Evolutionary conservation across 2,329 filamentous ascomycete genomes (phyloP).

Genomic region (Ceratocystis cubensis): DNA sequence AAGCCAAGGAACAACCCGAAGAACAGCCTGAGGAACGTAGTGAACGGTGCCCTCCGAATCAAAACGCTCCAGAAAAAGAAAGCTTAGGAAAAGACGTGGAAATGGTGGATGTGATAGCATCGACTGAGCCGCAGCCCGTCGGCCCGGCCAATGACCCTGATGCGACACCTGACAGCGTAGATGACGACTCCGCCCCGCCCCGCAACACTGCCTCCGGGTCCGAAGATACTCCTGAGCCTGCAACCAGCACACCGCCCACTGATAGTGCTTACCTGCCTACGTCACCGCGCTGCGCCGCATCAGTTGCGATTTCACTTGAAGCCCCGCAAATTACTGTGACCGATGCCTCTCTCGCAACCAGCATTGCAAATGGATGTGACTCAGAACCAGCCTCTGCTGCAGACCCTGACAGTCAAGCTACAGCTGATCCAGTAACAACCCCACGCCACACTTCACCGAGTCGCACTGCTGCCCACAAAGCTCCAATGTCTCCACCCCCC

Average conservation of each 20-base stretch:
- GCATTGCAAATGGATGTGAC: conserved; percentile 22
- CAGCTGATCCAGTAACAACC: neutral
- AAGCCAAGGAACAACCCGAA: neutral
- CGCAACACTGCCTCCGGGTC: neutral
- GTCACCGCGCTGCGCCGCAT: neutral
- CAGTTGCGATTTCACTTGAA: neutral
- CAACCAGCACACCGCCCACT: neutral
- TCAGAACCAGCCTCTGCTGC: neutral
- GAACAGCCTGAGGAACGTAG: neutral
- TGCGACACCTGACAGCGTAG: neutral
- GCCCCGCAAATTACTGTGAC: conserved; percentile 24
- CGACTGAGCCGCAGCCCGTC: neutral
- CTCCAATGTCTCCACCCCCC: neutral
- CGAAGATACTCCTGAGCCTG: neutral
- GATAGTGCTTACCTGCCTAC: neutral
- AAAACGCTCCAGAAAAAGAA: no score
- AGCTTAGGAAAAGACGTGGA: conserved; percentile 10
- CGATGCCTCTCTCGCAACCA: conserved; percentile 25
- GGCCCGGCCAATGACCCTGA: neutral
- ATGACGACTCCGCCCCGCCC: neutral
- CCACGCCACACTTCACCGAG: conserved; percentile 13
- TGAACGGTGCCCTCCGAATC: no score
- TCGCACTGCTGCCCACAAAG: neutral
- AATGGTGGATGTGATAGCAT: conserved; percentile 15
- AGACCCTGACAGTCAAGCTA: neutral